Conservation (phyloP, 2,329 filamentous ascomycete species). For the Apiospora kogelbergensis region DNA sequence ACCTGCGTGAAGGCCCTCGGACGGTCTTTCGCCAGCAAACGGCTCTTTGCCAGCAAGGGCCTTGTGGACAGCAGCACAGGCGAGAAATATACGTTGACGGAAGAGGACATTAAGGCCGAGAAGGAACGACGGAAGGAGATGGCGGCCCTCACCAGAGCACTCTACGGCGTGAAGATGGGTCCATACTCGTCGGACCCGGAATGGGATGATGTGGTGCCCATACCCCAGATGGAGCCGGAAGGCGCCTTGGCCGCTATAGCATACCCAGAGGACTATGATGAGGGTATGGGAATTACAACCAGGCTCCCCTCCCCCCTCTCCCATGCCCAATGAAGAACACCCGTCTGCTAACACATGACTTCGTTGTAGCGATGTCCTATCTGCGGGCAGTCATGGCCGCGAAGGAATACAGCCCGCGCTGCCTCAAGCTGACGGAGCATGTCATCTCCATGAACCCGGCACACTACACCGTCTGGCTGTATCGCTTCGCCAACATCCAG, state of each 20-base stretch:
- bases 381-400: constrained; percentile 89
- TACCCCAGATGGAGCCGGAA: constrained; percentile 81
- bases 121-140: constrained; percentile 49
- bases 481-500: constrained; percentile 78
- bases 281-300: constrained; percentile 50
- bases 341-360: constrained; percentile 8
- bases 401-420: constrained; percentile 79
- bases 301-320: background rate
- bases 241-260: constrained; percentile 88
- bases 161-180: constrained; percentile 51
- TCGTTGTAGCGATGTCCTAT: constrained; percentile 73
- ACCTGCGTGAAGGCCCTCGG: constrained; percentile 44
- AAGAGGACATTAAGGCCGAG: constrained; percentile 46
- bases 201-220: constrained; percentile 83
- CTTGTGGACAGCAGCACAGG: constrained; percentile 20
- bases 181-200: constrained; percentile 65
- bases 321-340: background rate
- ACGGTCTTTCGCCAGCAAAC: constrained; percentile 41
- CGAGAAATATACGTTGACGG: constrained; percentile 22
- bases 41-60: constrained; percentile 29
- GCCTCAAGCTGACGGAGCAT: constrained; percentile 79
- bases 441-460: constrained; percentile 93
- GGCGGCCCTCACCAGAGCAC: constrained; percentile 48
- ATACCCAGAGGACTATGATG: constrained; percentile 85
- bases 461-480: constrained; percentile 98